Evolutionary conservation across 2,329 filamentous ascomycete genomes (phyloP).

Genomic region (Pyrenophora seminiperda): DNA sequence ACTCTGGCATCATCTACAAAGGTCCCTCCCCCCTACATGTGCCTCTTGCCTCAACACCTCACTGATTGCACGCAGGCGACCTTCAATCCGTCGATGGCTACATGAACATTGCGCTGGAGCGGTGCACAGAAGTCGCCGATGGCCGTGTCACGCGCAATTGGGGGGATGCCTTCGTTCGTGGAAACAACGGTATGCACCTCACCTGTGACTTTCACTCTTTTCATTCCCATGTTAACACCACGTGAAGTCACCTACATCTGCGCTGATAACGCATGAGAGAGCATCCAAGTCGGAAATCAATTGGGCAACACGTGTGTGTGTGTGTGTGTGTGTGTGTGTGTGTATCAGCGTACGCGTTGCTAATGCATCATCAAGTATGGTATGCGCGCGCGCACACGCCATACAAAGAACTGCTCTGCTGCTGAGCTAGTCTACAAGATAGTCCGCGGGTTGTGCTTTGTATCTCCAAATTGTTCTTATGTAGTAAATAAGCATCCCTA

Average conservation of each 20-base stretch:
- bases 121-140: constrained; percentile 89
- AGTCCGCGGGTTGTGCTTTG: not conserved
- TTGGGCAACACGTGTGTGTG: not conserved
- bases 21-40: constrained; percentile 58
- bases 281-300: not conserved
- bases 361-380: not conserved
- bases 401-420: not conserved
- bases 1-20: constrained; percentile 98
- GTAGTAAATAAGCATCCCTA: not conserved
- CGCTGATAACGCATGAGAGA: constrained; percentile 34
- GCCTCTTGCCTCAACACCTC: not conserved
- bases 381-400: not conserved
- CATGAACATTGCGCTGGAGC: constrained; percentile 99
- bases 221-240: constrained; percentile 15
- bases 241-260: constrained; percentile 39
- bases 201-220: not conserved
- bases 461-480: not conserved
- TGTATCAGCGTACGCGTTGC: not conserved
- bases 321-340: not conserved
- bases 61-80: constrained; percentile 67
- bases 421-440: not conserved
- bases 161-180: constrained; percentile 92
- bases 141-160: constrained; percentile 82
- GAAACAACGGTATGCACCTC: constrained; percentile 77
- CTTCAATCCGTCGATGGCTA: constrained; percentile 97